These are phyloP conservation scores for Melanomma pulvis-pyrius DNA, from an alignment of 495 filamentous ascomycete genomes.

Conservation along the genomic window DNA sequence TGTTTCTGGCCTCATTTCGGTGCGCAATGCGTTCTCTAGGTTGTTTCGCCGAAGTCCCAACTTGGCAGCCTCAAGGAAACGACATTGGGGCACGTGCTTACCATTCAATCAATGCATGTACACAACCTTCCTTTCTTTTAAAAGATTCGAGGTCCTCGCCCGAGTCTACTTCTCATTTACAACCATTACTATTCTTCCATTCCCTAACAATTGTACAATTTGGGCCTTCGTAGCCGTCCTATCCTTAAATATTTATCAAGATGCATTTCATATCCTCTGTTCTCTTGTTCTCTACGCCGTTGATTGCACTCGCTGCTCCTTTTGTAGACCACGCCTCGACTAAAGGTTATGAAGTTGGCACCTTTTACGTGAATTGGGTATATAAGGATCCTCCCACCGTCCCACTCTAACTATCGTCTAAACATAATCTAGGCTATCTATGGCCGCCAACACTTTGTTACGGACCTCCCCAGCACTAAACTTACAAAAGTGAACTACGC, in stretches of 20 bases:
- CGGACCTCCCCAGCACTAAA: constrained; percentile 81
- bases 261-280: not conserved
- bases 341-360: not conserved
- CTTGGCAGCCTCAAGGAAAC: not conserved
- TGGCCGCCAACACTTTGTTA: constrained; percentile 77
- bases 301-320: not conserved
- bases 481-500: constrained; percentile 90
- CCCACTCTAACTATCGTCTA: too few relatives aligned
- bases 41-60: not conserved
- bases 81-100: not conserved
- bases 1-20: not conserved
- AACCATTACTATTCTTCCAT: not conserved
- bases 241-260: not conserved
- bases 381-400: too few relatives aligned
- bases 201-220: not conserved
- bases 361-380: constrained; percentile 44
- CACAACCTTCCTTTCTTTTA: not conserved
- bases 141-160: not conserved
- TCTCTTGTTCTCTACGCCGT: not conserved
- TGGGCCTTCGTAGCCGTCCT: not conserved
- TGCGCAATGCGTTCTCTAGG: not conserved
- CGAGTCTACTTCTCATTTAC: not conserved
- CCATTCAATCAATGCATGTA: not conserved
- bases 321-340: not conserved
- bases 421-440: too few relatives aligned